Conservation (phyloP, 768 basidiomycete genomes). For the Lactarius tabidus region DNA sequence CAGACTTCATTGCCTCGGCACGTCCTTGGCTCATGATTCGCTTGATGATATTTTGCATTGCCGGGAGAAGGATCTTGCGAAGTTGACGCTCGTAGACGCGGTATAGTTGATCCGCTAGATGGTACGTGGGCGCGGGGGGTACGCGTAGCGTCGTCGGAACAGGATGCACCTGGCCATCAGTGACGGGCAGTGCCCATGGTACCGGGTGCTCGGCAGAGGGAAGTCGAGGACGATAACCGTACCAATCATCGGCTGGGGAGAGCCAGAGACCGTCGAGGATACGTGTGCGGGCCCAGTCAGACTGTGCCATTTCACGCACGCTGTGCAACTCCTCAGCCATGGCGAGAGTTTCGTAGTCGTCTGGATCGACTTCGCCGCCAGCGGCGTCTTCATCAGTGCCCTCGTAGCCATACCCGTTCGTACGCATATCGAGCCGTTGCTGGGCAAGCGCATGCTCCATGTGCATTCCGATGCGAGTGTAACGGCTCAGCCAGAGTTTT, state of each 20-base stretch:
- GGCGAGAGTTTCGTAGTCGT: slow-evolving; percentile 32
- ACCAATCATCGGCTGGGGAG: slow-evolving; percentile 70
- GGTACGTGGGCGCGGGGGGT: slow-evolving; percentile 55
- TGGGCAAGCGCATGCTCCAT: slow-evolving; percentile 67
- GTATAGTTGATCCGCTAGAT: slow-evolving; percentile 62
- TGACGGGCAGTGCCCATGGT: slow-evolving; percentile 49
- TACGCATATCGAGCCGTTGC: slow-evolving; percentile 35
- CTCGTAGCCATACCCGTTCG: slow-evolving; percentile 34
- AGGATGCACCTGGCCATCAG: slow-evolving; percentile 41
- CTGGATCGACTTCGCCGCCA: slow-evolving; percentile 23
- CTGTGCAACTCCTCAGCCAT: slow-evolving; percentile 46
- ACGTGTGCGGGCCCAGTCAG: slow-evolving; percentile 66
- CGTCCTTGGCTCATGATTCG: slow-evolving; percentile 61
- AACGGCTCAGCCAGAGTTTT: slow-evolving; percentile 62
- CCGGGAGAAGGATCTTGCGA: slow-evolving; percentile 54
- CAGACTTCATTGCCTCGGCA: slow-evolving; percentile 53
- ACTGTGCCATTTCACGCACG: slow-evolving; percentile 53
- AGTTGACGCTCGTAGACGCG: slow-evolving; percentile 56
- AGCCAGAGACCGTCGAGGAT: slow-evolving; percentile 76
- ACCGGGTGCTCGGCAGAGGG: slow-evolving; percentile 46
- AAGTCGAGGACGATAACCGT: slow-evolving; percentile 34
- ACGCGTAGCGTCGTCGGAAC: slow-evolving; percentile 43
- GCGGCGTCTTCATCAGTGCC: slow-evolving; percentile 30
- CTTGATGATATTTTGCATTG: slow-evolving; percentile 66
- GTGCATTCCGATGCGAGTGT: slow-evolving; percentile 64